Evolutionary conservation across 2,329 filamentous ascomycete species (phyloP).

Genomic region (Bipolaris cookei): DNA sequence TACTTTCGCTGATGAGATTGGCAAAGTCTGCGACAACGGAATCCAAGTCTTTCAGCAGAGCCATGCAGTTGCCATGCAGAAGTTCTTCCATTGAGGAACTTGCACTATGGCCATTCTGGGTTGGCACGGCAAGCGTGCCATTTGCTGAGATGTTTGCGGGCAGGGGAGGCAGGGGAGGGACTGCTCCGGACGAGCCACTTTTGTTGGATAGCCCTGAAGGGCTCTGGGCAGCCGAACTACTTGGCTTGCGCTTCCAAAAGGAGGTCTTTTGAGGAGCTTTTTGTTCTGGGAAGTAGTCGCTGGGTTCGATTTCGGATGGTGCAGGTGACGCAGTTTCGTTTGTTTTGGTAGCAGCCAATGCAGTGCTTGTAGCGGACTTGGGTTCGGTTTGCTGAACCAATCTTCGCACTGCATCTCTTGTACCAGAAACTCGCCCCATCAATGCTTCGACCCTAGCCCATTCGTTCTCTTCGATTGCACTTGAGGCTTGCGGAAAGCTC

Average conservation of each 20-base stretch:
- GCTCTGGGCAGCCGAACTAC: conserved; percentile 54
- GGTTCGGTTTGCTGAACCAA: conserved; percentile 84
- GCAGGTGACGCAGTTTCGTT: conserved; percentile 47
- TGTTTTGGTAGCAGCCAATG: conserved; percentile 42
- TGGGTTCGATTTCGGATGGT: conserved; percentile 54
- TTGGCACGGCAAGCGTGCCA: conserved; percentile 47
- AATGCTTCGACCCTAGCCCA: conserved; percentile 87
- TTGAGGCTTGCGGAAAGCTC: conserved; percentile 25
- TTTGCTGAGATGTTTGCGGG: conserved; percentile 36
- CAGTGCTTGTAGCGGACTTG: conserved; percentile 57
- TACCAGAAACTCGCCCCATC: conserved; percentile 84
- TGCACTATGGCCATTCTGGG: conserved; percentile 35
- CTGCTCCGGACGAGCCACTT: conserved; percentile 55
- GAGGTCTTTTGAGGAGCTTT: conserved; percentile 65
- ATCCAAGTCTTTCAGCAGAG: conserved; percentile 84
- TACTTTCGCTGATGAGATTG: conserved; percentile 76
- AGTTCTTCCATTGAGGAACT: conserved; percentile 63
- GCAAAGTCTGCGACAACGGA: conserved; percentile 83
- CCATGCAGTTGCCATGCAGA: conserved; percentile 81
- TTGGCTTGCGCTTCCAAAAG: conserved; percentile 93
- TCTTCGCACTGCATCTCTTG: conserved; percentile 84
- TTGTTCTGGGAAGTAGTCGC: conserved; percentile 62
- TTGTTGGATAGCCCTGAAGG: conserved; percentile 54
- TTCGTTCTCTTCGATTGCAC: conserved; percentile 72
- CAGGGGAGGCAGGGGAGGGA: conserved; percentile 47